phyloP scores from a whole-genome alignment of 2,329 filamentous ascomycete species.

The Passalora sequoiae region DNA sequence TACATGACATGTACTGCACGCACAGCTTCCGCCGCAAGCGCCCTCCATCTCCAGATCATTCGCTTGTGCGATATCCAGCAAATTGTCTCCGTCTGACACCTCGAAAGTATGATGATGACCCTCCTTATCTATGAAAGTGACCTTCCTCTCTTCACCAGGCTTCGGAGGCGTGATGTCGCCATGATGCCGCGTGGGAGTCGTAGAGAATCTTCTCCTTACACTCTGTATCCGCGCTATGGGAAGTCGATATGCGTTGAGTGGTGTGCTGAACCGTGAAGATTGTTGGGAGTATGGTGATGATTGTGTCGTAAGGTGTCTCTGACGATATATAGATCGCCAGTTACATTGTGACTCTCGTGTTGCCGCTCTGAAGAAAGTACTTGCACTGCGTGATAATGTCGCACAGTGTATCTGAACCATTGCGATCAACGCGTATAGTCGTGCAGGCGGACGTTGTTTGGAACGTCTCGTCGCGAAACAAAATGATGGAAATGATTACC shows the following conservation, averaged over 20 bases:
- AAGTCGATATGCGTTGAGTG: not conserved
- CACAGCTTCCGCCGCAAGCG: slow-evolving; percentile 89
- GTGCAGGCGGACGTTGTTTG: too few species aligned
- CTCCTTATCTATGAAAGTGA: slow-evolving; percentile 94
- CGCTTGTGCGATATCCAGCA: slow-evolving; percentile 90
- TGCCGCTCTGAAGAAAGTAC: slow-evolving; percentile 1
- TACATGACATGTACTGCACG: slow-evolving; percentile 88
- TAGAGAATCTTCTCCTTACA: slow-evolving; percentile 53
- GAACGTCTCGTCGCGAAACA: not conserved
- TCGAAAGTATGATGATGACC: slow-evolving; percentile 68
- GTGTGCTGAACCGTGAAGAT: slow-evolving; percentile 3
- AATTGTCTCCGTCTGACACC: slow-evolving; percentile 81
- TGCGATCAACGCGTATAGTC: too few species aligned
- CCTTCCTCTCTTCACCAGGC: slow-evolving; percentile 81
- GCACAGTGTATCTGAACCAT: slow-evolving; percentile 4
- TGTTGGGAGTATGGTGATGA: slow-evolving; percentile 8
- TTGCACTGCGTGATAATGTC: slow-evolving; percentile 4
- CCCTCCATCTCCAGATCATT: slow-evolving; percentile 98
- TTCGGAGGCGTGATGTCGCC: slow-evolving; percentile 80
- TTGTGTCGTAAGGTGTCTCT: slow-evolving; percentile 7
- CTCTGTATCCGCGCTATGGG: slow-evolving; percentile 20
- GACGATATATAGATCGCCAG: slow-evolving; percentile 4
- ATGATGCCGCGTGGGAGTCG: slow-evolving; percentile 57
- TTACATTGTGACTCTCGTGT: slow-evolving; percentile 3
- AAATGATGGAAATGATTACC: not conserved